These are phyloP conservation scores for Vitis rotundifolia DNA, from an alignment of 164 flowering plant genomes.

Conservation along the genomic window DNA sequence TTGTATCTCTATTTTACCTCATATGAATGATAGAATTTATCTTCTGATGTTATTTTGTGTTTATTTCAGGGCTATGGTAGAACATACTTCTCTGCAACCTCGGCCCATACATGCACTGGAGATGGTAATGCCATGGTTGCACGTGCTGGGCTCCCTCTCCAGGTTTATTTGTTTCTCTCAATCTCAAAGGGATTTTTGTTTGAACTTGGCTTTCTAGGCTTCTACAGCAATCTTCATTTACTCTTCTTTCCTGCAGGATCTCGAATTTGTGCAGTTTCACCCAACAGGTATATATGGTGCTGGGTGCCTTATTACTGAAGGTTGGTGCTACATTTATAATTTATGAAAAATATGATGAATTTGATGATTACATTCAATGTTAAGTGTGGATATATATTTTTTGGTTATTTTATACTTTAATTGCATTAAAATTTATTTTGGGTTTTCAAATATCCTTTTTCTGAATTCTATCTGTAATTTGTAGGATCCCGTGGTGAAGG, in stretches of 20 bases:
- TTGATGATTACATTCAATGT: neutral
- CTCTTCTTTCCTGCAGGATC: constrained; percentile 60
- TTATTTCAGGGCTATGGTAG: constrained; percentile 90
- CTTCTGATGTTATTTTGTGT: neutral
- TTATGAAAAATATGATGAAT: neutral
- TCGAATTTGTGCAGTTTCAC: constrained; percentile 96
- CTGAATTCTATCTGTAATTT: constrained; percentile 11
- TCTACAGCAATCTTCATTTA: neutral
- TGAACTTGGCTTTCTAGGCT: neutral
- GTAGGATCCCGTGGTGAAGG: constrained; percentile 99
- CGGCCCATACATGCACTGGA: constrained; percentile 99
- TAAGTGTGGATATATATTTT: neutral
- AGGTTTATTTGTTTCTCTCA: constrained; percentile 46
- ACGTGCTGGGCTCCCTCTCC: constrained; percentile 90
- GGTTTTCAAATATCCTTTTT: neutral
- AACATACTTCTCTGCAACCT: constrained; percentile 97
- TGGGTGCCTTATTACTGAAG: constrained; percentile 98
- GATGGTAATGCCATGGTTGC: constrained; percentile 99
- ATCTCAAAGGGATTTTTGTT: neutral
- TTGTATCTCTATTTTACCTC: neutral
- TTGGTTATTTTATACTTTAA: neutral
- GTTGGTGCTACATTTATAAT: constrained; percentile 27
- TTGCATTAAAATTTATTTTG: neutral
- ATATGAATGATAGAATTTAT: too few species aligned
- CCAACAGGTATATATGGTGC: constrained; percentile 99